Evolutionary conservation across 257 asterid genomes (phyloP).

Genomic region (Solanum etuberosum): DNA sequence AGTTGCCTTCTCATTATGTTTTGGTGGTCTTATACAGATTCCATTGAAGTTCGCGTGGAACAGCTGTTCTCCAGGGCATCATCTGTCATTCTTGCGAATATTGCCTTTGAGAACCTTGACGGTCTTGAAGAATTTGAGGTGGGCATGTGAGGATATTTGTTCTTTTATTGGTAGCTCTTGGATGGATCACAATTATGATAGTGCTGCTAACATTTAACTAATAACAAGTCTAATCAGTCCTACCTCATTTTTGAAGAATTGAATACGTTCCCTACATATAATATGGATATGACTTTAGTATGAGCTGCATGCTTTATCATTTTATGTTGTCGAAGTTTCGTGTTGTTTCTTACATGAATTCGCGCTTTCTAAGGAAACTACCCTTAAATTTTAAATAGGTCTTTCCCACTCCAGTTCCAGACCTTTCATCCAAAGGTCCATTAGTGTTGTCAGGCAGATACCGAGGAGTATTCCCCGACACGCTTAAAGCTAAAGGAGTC

Average conservation of each 20-base stretch:
- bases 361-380: not conserved
- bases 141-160: not conserved
- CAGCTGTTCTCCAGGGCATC: conserved; percentile 62
- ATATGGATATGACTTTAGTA: not conserved
- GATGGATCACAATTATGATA: not conserved
- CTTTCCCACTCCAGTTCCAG: conserved; percentile 67
- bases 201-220: not conserved
- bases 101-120: conserved; percentile 53
- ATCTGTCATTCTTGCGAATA: conserved; percentile 54
- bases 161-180: not conserved
- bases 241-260: not conserved
- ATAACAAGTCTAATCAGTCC: not conserved
- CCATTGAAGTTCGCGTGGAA: conserved; percentile 52
- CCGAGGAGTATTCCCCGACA: conserved; percentile 61
- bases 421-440: conserved; percentile 71
- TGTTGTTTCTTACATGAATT: not conserved
- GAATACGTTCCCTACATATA: not conserved
- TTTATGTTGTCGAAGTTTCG: not conserved
- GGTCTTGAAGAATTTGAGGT: conserved; percentile 72
- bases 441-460: conserved; percentile 83
- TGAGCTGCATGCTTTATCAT: not conserved
- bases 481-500: conserved; percentile 45
- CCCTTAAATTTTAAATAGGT: conserved; percentile 35
- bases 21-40: conserved; percentile 42
- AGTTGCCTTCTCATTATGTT: not conserved